A percentile compares a stretch with the other conserved stretches of the same genome.
phyloP scores from a whole-genome alignment of 1,284 basidiomycete species.

The Puccinia polysora region DNA sequence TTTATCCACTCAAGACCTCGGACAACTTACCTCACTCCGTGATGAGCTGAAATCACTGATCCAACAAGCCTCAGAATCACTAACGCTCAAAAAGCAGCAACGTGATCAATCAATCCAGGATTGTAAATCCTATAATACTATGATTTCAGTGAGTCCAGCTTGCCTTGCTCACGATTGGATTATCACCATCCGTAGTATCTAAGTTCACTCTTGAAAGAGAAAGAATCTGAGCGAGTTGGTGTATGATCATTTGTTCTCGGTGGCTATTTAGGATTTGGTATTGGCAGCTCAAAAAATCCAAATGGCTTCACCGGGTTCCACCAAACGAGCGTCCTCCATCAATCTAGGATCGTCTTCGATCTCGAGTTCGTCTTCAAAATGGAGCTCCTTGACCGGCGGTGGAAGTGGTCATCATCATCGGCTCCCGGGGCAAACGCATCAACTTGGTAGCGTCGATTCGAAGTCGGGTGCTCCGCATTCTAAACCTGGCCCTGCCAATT shows the following conservation, averaged over 20 bases:
- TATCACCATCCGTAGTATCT: too few relatives aligned
- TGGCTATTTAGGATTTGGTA: slow-evolving; percentile 35
- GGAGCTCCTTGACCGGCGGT: slow-evolving; percentile 18
- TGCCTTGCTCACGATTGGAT: too few relatives aligned
- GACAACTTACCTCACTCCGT: slow-evolving; percentile 8
- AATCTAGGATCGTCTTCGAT: slow-evolving; percentile 36
- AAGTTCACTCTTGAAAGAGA: neutral
- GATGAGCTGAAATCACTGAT: slow-evolving; percentile 21
- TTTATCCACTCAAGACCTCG: slow-evolving; percentile 8
- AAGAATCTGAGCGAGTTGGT: neutral
- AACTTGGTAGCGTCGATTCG: too few relatives aligned
- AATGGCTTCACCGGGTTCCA: slow-evolving; percentile 26
- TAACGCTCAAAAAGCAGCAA: slow-evolving; percentile 4
- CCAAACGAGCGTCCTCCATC: slow-evolving; percentile 34
- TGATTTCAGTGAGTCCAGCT: slow-evolving; percentile 32
- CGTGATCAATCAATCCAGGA: slow-evolving; percentile 36
- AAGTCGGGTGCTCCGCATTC: too few relatives aligned
- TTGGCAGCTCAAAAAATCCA: slow-evolving; percentile 33
- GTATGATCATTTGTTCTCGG: neutral
- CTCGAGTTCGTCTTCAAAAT: slow-evolving; percentile 17
- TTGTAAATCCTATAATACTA: slow-evolving; percentile 32
- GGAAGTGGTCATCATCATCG: slow-evolving; percentile 5
- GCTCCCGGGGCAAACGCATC: too few relatives aligned
- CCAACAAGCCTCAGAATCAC: slow-evolving; percentile 9
- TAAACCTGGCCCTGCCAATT: neutral